These are phyloP conservation scores for Amanita thiersii DNA, from an alignment of 768 basidiomycete genomes.

Conservation along the genomic window DNA sequence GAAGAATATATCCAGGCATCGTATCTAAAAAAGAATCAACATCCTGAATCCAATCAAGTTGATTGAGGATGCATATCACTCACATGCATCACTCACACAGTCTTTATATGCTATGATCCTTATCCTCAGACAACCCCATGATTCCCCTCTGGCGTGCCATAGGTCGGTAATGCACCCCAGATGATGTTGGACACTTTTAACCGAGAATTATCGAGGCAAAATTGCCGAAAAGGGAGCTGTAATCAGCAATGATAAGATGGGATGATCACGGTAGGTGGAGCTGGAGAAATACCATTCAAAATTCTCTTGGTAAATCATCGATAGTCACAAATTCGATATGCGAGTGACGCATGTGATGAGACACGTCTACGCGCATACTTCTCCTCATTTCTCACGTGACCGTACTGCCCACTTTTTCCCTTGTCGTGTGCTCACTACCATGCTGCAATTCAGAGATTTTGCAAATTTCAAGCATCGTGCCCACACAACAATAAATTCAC, in stretches of 20 bases:
- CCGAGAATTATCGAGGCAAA: slow-evolving; percentile 41
- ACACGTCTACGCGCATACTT: too few species aligned
- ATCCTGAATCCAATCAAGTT: not conserved
- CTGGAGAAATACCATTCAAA: not conserved
- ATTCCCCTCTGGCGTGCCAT: slow-evolving; percentile 45
- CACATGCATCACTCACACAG: too few species aligned
- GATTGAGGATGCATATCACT: slow-evolving; percentile 6
- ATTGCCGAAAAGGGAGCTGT: slow-evolving; percentile 19
- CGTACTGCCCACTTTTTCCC: too few species aligned
- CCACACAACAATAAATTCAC: too few species aligned
- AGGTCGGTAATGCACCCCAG: slow-evolving; percentile 58
- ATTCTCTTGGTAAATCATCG: not conserved
- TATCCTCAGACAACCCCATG: slow-evolving; percentile 37
- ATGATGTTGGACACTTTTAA: slow-evolving; percentile 60
- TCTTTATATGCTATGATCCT: slow-evolving; percentile 46
- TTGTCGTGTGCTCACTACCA: too few species aligned
- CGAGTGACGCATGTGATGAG: too few species aligned
- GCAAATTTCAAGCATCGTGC: too few species aligned
- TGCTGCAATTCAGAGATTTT: too few species aligned
- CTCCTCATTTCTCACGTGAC: too few species aligned
- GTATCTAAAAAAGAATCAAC: slow-evolving; percentile 24
- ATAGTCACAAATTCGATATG: too few species aligned
- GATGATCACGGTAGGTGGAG: not conserved
- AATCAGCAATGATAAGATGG: not conserved
- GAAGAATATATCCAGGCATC: slow-evolving; percentile 54